Evolutionary conservation across 1,284 basidiomycete genomes (phyloP).

Genomic region (Coniferiporia sulphurascens): DNA sequence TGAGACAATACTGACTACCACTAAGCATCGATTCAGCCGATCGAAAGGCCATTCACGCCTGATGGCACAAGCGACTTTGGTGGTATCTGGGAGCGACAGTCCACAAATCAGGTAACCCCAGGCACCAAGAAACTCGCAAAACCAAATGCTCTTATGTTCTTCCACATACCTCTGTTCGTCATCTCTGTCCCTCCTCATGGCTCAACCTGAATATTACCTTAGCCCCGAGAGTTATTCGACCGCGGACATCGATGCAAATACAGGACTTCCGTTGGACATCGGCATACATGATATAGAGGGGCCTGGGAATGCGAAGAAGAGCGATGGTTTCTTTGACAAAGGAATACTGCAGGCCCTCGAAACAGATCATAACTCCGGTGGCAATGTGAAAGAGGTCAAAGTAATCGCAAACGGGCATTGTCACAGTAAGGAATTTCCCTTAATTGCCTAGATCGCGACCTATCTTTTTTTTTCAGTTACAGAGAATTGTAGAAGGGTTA

Average conservation of each 20-base stretch:
- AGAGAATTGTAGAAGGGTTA: conserved; percentile 81
- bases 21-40: conserved; percentile 53
- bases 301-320: conserved; percentile 62
- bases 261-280: conserved; percentile 57
- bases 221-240: conserved; percentile 58
- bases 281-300: conserved; percentile 59
- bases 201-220: conserved; percentile 14
- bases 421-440: conserved; percentile 50
- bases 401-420: conserved; percentile 85
- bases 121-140: conserved; percentile 63
- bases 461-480: conserved; percentile 48
- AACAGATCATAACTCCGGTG: conserved; percentile 50
- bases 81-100: conserved; percentile 52
- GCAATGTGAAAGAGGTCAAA: conserved; percentile 65
- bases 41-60: conserved; percentile 77
- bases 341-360: conserved; percentile 66
- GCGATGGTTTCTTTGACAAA: conserved; percentile 78
- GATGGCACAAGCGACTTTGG: conserved; percentile 68
- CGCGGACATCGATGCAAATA: conserved; percentile 55
- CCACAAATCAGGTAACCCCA: conserved; percentile 49
- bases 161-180: conserved; percentile 89
- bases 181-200: conserved; percentile 7
- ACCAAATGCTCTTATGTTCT: conserved; percentile 91
- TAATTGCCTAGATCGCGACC: conserved; percentile 6
- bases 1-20: neutral